Base-by-base conservation (phyloP, 1,284 basidiomycete species). In the Fomitopsis pinicola region DNA sequence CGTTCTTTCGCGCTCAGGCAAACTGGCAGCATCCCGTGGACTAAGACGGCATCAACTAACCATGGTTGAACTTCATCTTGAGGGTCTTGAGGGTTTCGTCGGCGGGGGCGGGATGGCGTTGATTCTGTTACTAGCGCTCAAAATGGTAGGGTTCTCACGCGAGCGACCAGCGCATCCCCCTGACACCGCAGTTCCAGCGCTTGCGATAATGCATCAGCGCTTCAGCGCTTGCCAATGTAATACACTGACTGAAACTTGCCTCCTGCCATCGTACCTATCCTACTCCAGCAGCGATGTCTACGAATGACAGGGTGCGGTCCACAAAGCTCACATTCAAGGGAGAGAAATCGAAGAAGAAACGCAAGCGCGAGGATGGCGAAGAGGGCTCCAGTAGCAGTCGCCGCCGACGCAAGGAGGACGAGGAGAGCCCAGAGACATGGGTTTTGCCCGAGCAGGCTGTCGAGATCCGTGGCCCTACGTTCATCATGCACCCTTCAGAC, bases 311-410 rank as follows among this genome's bases (percentile, higher is more conserved):
- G 71, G 77, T 84, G 22, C 85, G 86, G 61, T 81, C 88, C 1
- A 84, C 83, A 12, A 91, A 88, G 69, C 83, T 94, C 63, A 92
- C 87, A 68, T 95, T 95, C 77, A 95, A 95, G 72, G 92, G 92
- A 12, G 93, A 95, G 55, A 93, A 92, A 73, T 73, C 79, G 9
- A 89, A 86, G 76, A 91, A 90, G 80, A 94, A 93, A 72, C 82
- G 91, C 53, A 93, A 88, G 71, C 79, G 85, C 65, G 84, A 85
- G 9, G 79, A 79, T 38, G 82, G 75, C 35, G 83, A 78, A 12
- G 82, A 80, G 3, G 76, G 76, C 17, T 73, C 70, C 5, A 72
- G 30, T 33, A 33, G 76, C 52, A 77, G 76, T 66, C 81, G 82
- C 66, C 80, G 85, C 35, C 81, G 76, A 40, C 75, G 76, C 42